Evolutionary conservation across 371 early-diverging fungal species (phyloP), one percentile per base, ranked within the genome.

Genomic region (Lichtheimia ramosa): DNA sequence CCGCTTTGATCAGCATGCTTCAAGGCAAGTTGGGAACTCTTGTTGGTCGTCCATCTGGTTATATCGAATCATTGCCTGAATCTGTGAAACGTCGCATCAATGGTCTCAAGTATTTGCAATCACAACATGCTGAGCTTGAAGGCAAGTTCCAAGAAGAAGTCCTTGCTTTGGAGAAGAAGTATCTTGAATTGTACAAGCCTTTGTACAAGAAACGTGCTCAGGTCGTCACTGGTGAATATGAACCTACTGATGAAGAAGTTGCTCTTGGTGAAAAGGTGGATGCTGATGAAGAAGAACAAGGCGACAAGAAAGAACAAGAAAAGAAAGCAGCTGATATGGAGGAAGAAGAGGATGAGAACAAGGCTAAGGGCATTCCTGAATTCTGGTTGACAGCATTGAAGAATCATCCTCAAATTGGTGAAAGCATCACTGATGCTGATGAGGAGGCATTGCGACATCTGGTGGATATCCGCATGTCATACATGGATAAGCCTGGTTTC

Each of bases 371-470:
- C 16, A 83, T 92, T 52, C 92, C 91, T 59, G 88, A 89, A 62
- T 98, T 98, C 87, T 98, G 99, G 99, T 81, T 95, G 43, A 94
- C 94, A 20, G 83, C 86, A 24, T 76, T 98, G 69, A 90, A 92
- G 80, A 94, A 89, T 78, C 85, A 93, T 77, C 86, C 89, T 53
- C 82, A 84, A 65, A 79, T 96, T 54, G 71, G 64, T 43, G 92
- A 94, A 50, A 73, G 87, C 54, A 95, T 98, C 71, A 93, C 92
- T 16, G 94, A 94, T 52, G 81, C 83, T 56, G 99, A 97, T 70
- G 91, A 92, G 68, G 89, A 84, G 53, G 94, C 87, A 5, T 79
- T 97, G 66, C 87, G 90, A 77, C 71, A 79, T 75, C 79, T 98
- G 69, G 76, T 82, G 42, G 94, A 98, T 82, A 85, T 98, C 66